These are phyloP conservation scores for Aureobasidium sp. DNA, from an alignment of 2,329 filamentous ascomycete genomes.

Conservation along the genomic window DNA sequence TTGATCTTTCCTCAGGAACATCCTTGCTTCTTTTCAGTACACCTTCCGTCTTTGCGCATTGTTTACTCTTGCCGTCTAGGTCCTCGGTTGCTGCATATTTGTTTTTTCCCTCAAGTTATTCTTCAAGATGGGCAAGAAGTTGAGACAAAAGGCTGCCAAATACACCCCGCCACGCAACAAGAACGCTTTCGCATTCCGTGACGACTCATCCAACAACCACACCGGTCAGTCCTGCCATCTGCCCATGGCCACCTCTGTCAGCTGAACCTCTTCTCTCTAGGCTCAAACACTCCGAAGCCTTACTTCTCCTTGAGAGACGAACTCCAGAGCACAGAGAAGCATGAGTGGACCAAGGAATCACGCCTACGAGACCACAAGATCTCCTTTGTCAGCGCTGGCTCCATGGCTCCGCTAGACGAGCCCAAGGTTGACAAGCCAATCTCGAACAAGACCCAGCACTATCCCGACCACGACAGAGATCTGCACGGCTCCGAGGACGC, in stretches of 20 bases:
- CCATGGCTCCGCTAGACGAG: conserved; percentile 31
- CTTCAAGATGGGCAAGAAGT: conserved; percentile 8
- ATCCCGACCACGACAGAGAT: conserved; percentile 22
- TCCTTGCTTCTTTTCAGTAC: background rate
- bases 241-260: background rate
- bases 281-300: conserved; percentile 5
- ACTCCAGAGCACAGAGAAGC: conserved; percentile 50
- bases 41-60: background rate
- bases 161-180: conserved; percentile 17
- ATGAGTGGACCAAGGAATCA: conserved; percentile 41
- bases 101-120: background rate
- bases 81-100: background rate
- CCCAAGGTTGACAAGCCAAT: conserved; percentile 26
- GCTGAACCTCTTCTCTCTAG: conserved; percentile 4
- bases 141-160: conserved; percentile 13
- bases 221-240: background rate
- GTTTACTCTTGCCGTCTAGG: background rate
- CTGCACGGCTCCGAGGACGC: conserved; percentile 25
- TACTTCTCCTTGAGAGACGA: conserved; percentile 49
- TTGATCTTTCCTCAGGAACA: background rate
- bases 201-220: background rate
- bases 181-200: conserved; percentile 4
- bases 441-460: conserved; percentile 21
- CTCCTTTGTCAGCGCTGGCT: conserved; percentile 55
- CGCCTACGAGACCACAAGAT: conserved; percentile 51